Evolutionary conservation across 2,329 filamentous ascomycete genomes (phyloP), one percentile per base, ranked within the genome.

Genomic region (Penicillium sp.): DNA sequence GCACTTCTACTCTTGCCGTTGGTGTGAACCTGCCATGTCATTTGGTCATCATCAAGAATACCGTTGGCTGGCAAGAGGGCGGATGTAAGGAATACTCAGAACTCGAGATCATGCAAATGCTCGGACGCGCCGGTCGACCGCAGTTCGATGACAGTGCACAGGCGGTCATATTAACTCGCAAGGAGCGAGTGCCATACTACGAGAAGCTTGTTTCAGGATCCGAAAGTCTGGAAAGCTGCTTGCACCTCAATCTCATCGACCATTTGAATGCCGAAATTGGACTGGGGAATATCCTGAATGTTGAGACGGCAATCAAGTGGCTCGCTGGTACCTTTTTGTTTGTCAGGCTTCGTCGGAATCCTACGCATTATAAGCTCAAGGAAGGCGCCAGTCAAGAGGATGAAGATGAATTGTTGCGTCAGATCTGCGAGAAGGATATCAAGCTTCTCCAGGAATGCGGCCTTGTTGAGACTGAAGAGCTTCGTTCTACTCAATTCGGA

Each of bases 21-120:
- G 86, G 86, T 0, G 76, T 94, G 18, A 94, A 94, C 55, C 64
- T 93, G 7, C 87, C 86, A 7, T 88, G 85, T 44, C 83, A 92
- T 56, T 76, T 89, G 2, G 85, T 89, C 3, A 79, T 93, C 7
- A 75, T 94, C 38, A 93, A 93, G 59, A 84, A 85, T 14, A 93
- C 86, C 0, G 73, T 80, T 3, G 70, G 73, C 0, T 89, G 79
- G 61, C 75, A 77, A 39, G 74, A 79, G 39, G 70, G 64, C 20
- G 64, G 72, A 5, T 71, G 76, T 25, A 75, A 79, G 38, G 85
- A 92, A 57, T 88, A 87, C 49, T 80, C 84, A 0, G 85, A 92
- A 56, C 69, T 93, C 4, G 86, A 93, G 50, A 75, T 90, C 44
- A 90, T 90, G 82, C 86, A 94, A 53, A 93, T 94, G 86, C 75